Evolutionary conservation across 2,329 filamentous ascomycete species (phyloP).

Genomic region (Cladosporium sp.): DNA sequence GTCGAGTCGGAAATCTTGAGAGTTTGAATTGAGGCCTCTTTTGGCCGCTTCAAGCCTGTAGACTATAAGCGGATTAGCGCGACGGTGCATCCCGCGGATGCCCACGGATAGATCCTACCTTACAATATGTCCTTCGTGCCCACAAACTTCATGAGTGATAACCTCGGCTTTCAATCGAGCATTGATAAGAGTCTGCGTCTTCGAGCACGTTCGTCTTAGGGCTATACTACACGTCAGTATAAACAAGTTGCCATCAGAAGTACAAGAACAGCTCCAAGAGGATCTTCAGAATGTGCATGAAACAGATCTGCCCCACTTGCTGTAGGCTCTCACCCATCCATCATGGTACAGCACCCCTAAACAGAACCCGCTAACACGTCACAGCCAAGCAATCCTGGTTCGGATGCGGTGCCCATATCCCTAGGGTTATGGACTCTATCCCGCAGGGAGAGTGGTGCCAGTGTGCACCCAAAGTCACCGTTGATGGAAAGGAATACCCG

Average conservation of each 20-base stretch:
- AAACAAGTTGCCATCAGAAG: not conserved
- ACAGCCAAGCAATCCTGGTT: slow-evolving; percentile 20
- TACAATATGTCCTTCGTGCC: too few relatives aligned
- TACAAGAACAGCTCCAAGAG: not conserved
- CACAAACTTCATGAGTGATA: too few relatives aligned
- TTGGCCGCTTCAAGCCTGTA: too few relatives aligned
- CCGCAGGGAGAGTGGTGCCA: slow-evolving; percentile 53
- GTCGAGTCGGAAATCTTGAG: too few relatives aligned
- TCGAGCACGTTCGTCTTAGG: not conserved
- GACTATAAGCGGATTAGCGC: too few relatives aligned
- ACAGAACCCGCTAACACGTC: not conserved
- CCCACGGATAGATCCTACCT: too few relatives aligned
- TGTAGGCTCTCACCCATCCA: not conserved
- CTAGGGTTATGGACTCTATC: slow-evolving; percentile 54
- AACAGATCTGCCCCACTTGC: slow-evolving; percentile 4
- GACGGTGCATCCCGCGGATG: too few relatives aligned
- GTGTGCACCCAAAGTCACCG: slow-evolving; percentile 55
- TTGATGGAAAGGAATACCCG: slow-evolving; percentile 54
- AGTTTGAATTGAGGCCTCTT: too few relatives aligned
- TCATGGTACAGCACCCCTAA: not conserved
- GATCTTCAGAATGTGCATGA: slow-evolving; percentile 4
- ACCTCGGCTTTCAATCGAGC: too few relatives aligned
- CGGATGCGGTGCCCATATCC: slow-evolving; percentile 45
- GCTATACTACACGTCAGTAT: not conserved
- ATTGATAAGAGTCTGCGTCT: too few relatives aligned